Evolutionary conservation across 495 filamentous ascomycete genomes (phyloP).

Genomic region (Penicillium chermesinum): DNA sequence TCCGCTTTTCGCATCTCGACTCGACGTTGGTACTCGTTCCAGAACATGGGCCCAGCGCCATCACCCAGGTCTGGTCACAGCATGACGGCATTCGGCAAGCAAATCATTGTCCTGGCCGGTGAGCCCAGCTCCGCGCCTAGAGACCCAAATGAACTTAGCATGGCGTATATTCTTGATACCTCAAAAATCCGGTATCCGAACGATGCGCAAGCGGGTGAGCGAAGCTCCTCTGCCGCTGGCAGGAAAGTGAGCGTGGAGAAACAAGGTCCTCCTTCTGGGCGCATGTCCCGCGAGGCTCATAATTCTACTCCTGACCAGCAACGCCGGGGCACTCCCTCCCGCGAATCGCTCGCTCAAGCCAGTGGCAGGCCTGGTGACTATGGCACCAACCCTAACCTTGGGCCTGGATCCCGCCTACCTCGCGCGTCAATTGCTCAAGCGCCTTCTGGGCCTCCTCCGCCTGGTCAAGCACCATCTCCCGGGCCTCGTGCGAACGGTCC

Average conservation of each 20-base stretch:
- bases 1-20: constrained; percentile 92
- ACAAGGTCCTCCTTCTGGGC: constrained; percentile 28
- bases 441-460: constrained; percentile 78
- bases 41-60: constrained; percentile 97
- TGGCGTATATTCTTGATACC: constrained; percentile 90
- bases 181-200: constrained; percentile 92
- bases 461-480: constrained; percentile 78
- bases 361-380: constrained; percentile 27
- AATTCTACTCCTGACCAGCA: constrained; percentile 49
- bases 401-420: constrained; percentile 59
- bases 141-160: constrained; percentile 74
- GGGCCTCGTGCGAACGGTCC: constrained; percentile 53
- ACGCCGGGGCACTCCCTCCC: constrained; percentile 45
- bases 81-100: constrained; percentile 91
- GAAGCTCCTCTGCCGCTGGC: constrained; percentile 20
- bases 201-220: constrained; percentile 54
- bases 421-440: constrained; percentile 65
- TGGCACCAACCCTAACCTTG: constrained; percentile 29
- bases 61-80: constrained; percentile 92
- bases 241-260: constrained; percentile 40
- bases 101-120: constrained; percentile 86
- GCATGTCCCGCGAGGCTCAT: constrained; percentile 60
- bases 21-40: constrained; percentile 96
- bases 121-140: constrained; percentile 85
- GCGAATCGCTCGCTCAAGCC: constrained; percentile 41